Evolutionary conservation across 2,329 filamentous ascomycete species (phyloP), one percentile per base, ranked within the genome.

Genomic region (Fusarium pseudonygamai): DNA sequence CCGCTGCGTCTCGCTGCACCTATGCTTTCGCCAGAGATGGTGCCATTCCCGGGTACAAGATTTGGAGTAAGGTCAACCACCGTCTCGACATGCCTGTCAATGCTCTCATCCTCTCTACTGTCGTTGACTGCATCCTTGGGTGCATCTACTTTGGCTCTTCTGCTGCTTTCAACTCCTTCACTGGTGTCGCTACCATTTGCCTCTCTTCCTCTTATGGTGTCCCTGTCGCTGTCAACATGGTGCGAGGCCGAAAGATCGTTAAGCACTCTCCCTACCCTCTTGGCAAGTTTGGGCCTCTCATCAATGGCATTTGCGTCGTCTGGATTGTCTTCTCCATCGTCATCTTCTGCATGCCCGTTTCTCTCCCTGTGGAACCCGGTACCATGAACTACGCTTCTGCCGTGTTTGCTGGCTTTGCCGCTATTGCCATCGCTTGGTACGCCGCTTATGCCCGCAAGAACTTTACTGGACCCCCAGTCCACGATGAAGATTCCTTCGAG

Each of bases 151-250:
- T 95, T 72, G 93, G 93, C 15, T 93, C 91, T 3, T 88, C 89
- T 1, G 92, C 92, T 0, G 93, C 93, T 0, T 95, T 95, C 84
- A 93, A 92, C 84, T 91, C 90, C 15, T 95, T 95, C 81, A 95
- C 93, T 0, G 92, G 93, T 34, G 92, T 94, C 2, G 93, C 93
- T 3, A 95, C 93, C 9, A 94, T 95, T 79, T 94, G 92, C 73
- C 87, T 95, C 1, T 92, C 90, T 1, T 90, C 91, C 8, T 93
- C 92, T 0, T 95, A 95, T 80, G 92, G 91, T 20, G 86, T 94
- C 22, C 93, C 93, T 1, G 93, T 95, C 61, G 82, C 94, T 16
- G 91, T 95, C 65, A 92, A 87, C 16, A 83, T 95, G 7, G 75
- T 94, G 3, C 88, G 91, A 22, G 87, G 90, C 15, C 88, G 93